A percentile compares a stretch with the other conserved stretches of the same genome.
Conservation (phyloP, 805 yeast genomes). For the Metschnikowia henanensis region DNA sequence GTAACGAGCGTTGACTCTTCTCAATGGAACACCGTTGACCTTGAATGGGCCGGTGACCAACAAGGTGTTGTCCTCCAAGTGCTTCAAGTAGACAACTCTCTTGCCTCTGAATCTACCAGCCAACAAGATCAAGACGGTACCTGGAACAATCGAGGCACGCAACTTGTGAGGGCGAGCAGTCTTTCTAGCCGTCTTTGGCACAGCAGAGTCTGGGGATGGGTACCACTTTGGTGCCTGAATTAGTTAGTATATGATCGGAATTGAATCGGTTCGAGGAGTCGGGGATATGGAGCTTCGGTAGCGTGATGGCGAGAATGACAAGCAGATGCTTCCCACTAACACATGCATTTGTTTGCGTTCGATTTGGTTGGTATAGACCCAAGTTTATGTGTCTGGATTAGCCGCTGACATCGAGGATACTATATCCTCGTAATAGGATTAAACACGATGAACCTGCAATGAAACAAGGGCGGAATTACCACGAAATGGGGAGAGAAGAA, state of each 20-base stretch:
- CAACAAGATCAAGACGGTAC: constrained; percentile 94
- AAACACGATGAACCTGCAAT: too few relatives aligned
- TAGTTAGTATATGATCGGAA: constrained; percentile 21
- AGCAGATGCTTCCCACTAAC: too few relatives aligned
- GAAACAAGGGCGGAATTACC: too few relatives aligned
- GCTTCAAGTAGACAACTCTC: constrained; percentile 97
- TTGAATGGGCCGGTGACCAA: constrained; percentile 99
- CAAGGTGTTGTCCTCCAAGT: constrained; percentile 96
- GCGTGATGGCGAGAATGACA: too few relatives aligned
- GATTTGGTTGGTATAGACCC: too few relatives aligned
- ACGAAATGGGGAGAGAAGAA: too few relatives aligned
- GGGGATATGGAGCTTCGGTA: too few relatives aligned
- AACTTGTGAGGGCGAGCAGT: constrained; percentile 90
- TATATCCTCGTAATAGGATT: too few relatives aligned
- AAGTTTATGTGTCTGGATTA: too few relatives aligned
- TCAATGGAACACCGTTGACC: constrained; percentile 99
- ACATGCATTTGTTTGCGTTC: too few relatives aligned
- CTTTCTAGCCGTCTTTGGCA: constrained; percentile 88
- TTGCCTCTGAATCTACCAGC: constrained; percentile 99
- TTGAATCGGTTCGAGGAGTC: not conserved
- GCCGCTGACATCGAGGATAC: too few relatives aligned
- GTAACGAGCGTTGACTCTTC: constrained; percentile 98
- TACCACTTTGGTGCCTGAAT: constrained; percentile 84
- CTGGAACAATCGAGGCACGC: constrained; percentile 96
- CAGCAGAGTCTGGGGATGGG: constrained; percentile 89